Base-by-base conservation (phyloP, 805 yeast genomes). In the Wilhelminamyces savonicus region DNA sequence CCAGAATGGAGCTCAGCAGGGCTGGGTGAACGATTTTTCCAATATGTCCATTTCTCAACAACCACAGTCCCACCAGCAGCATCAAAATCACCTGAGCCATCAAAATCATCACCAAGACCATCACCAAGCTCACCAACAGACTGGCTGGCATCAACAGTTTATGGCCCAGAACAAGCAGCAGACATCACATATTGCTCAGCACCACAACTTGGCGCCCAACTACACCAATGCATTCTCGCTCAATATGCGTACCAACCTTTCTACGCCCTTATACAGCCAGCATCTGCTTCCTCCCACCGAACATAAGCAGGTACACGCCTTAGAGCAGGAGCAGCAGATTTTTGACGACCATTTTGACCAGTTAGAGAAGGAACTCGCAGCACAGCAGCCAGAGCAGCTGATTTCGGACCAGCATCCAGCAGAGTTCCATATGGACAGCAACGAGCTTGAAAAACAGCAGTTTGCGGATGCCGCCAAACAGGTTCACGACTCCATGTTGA, bases 401-500 rank as follows among this genome's bases (percentile, higher is more conserved):
- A 12, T 4, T 35, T 35, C 11, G 32, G 31, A 8, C 28, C 25
- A 21, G 22, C 29, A 7, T 8, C 32, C 13, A 2, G 25, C 25
- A 22, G 26, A 16, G 16, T 12, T 20, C 13, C 13, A 5, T 13
- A 18, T 21, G 22, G 28, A 7, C 35, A 27, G 13, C 4, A 26
- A 36, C 24, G 49, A 48, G 7, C 19, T 28, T 1, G 64, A 59
- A 9, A 58, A 60, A 28, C 56, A 57, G 21, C 43, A 49, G 35
- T 62, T 64, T 48, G 69, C 71, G 8, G 44, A 50, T 26, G 55
- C 66, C 0, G 71, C 71, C 4, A 37, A 50, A 22, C 47, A 54
- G 31, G 66, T 64, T 11, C 54, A 57, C 16, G 34, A 37, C 4
- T 45, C 64, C 10, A 48, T 56, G 44, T 30, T 35, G 3, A 37